Percentiles rank a stretch among this genome's conserved stretches.
Evolutionary conservation across 257 asterid species (phyloP).

Genomic region (Jasminum sambac): DNA sequence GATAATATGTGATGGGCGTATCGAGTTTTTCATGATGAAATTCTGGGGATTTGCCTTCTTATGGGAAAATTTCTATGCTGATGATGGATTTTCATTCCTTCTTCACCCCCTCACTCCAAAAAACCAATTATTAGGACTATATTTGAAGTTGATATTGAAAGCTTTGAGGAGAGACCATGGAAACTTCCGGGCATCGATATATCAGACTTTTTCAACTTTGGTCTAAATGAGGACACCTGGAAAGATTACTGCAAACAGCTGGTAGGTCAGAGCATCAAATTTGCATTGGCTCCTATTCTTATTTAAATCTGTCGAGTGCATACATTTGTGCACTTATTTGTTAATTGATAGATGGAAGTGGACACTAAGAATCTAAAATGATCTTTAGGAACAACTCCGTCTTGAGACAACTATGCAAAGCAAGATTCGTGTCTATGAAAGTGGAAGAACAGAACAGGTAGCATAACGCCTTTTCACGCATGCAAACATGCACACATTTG

Average conservation of each 20-base stretch:
- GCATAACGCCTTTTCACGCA: conserved; percentile 12
- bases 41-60: conserved; percentile 10
- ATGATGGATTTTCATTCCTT: not conserved
- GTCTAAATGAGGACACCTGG: conserved; percentile 92
- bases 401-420: conserved; percentile 92
- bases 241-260: conserved; percentile 93
- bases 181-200: conserved; percentile 71
- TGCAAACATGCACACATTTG: not conserved
- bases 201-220: conserved; percentile 92
- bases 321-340: not conserved
- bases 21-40: not conserved
- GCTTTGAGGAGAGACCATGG: conserved; percentile 98
- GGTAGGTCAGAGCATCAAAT: conserved; percentile 44
- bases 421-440: conserved; percentile 92
- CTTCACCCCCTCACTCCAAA: not conserved
- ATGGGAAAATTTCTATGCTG: not conserved
- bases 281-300: conserved; percentile 4
- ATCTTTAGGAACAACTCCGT: conserved; percentile 85
- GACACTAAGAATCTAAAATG: conserved; percentile 32
- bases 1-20: not conserved
- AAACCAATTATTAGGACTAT: conserved; percentile 66
- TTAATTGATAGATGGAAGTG: conserved; percentile 15
- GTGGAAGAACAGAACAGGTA: conserved; percentile 97
- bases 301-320: not conserved
- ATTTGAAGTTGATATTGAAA: conserved; percentile 96